Conservation (phyloP, 306 rosid genomes). For the Medicago truncatula region DNA sequence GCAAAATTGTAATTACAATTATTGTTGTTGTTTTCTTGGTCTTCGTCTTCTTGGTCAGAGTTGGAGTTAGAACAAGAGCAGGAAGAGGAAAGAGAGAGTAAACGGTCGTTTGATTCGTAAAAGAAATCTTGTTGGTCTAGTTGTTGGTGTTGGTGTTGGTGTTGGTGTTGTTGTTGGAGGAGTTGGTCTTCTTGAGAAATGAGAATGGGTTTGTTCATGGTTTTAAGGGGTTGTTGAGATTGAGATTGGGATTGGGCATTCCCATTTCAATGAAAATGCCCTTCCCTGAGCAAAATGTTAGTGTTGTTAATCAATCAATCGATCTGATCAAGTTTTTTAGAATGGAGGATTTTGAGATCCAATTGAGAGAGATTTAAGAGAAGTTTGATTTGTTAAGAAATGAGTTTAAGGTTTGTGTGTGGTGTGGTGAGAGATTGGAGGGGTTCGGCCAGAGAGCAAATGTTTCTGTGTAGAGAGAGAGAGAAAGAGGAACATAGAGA, state of each 20-base stretch:
- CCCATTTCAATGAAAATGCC: slow-evolving; percentile 77
- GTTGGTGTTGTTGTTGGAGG: slow-evolving; percentile 33
- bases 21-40: not conserved
- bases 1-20: slow-evolving; percentile 40
- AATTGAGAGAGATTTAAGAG: not conserved
- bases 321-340: not conserved
- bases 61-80: slow-evolving; percentile 90
- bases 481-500: slow-evolving; percentile 8
- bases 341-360: not conserved
- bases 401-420: slow-evolving; percentile 21
- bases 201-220: slow-evolving; percentile 70
- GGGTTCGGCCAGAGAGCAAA: slow-evolving; percentile 57
- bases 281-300: not conserved
- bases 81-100: slow-evolving; percentile 80
- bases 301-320: not conserved
- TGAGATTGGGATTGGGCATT: slow-evolving; percentile 61
- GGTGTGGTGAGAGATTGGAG: slow-evolving; percentile 7
- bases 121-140: slow-evolving; percentile 53
- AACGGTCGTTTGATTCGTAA: slow-evolving; percentile 91
- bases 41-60: slow-evolving; percentile 52
- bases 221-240: slow-evolving; percentile 24
- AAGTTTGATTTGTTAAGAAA: slow-evolving; percentile 50
- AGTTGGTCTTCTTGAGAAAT: slow-evolving; percentile 29
- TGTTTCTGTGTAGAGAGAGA: slow-evolving; percentile 39
- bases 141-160: not conserved